phyloP scores from a whole-genome alignment of 176 grass and related monocot species.

The Oryza glaberrima region DNA sequence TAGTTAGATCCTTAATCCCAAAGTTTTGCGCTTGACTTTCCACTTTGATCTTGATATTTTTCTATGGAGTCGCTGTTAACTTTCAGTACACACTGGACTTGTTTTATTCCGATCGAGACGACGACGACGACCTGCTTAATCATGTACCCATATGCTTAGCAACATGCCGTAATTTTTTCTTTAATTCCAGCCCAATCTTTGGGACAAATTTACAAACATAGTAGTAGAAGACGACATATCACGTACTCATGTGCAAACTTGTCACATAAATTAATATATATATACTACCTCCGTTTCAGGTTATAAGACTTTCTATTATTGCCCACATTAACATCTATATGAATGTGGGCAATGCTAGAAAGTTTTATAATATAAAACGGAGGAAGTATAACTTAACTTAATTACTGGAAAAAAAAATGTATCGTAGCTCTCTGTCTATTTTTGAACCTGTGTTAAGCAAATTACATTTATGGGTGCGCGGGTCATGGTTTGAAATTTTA shows the following conservation, averaged over 20 bases:
- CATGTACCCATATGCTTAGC: background rate
- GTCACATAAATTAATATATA: no score
- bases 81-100: background rate
- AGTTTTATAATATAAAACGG: no score
- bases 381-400: no score
- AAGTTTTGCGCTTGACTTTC: conserved; percentile 37
- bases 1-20: background rate
- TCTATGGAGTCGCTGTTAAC: background rate
- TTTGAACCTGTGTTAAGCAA: no score
- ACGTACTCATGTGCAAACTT: background rate
- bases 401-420: no score
- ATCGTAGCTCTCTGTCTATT: no score
- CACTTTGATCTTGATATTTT: background rate
- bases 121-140: background rate
- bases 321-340: no score
- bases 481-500: no score
- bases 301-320: no score
- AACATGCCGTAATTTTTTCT: background rate
- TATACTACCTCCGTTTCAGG: no score
- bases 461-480: no score
- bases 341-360: no score
- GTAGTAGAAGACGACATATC: background rate
- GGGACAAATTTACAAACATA: background rate
- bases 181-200: background rate
- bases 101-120: background rate